Conservation (phyloP, 1,284 basidiomycete species). For the Fomitopsis pinicola region DNA sequence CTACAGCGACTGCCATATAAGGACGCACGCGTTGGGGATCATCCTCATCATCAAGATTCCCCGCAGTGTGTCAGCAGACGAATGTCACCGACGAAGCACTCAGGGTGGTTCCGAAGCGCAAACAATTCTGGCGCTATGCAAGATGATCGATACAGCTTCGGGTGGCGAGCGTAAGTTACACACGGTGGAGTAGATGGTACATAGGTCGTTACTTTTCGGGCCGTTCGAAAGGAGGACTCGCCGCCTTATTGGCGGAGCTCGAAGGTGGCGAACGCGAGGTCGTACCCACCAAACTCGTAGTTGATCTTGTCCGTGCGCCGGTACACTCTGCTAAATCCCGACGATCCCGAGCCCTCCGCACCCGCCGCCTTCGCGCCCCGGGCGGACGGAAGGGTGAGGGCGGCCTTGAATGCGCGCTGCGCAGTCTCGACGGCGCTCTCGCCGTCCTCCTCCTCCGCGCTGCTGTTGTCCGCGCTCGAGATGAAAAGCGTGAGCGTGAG, state of each 20-base stretch:
- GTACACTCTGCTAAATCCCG: constrained; percentile 37
- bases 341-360: constrained; percentile 6
- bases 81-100: not conserved
- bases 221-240: not conserved
- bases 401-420: constrained; percentile 64
- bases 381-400: constrained; percentile 34
- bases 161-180: not conserved
- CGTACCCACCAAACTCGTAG: constrained; percentile 96
- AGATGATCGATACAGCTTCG: not conserved
- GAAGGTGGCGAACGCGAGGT: constrained; percentile 91
- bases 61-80: not conserved
- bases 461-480: constrained; percentile 57
- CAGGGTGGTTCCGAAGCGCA: not conserved
- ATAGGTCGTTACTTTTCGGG: not conserved
- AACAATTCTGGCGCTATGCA: not conserved
- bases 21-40: not conserved
- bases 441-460: constrained; percentile 44
- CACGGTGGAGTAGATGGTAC: not conserved
- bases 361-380: constrained; percentile 6
- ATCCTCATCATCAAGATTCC: not conserved
- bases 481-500: constrained; percentile 92
- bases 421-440: constrained; percentile 60
- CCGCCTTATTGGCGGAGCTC: constrained; percentile 38
- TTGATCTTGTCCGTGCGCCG: constrained; percentile 93
- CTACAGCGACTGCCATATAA: not conserved